A percentile compares a stretch with the other conserved stretches of the same genome.
Evolutionary conservation across 116 monocot genomes (phyloP).

Genomic region (Cymodocea nodosa): DNA sequence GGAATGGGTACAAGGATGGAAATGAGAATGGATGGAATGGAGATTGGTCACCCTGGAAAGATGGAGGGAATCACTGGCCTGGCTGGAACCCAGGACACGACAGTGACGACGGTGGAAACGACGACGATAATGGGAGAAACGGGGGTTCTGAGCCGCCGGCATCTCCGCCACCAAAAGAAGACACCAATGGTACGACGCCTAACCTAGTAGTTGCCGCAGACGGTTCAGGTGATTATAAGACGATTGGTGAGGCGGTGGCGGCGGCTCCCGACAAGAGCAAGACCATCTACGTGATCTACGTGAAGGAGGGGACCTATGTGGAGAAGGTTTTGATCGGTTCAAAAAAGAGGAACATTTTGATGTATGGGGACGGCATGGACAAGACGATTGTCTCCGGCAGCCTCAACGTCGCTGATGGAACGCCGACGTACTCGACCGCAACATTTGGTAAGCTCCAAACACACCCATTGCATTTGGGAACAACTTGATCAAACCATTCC

Average conservation of each 20-base stretch:
- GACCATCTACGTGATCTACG: conserved; percentile 23
- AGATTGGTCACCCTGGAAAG: no score
- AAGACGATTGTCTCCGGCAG: conserved; percentile 25
- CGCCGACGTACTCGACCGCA: conserved; percentile 27
- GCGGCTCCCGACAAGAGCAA: conserved; percentile 16
- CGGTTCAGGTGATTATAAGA: conserved; percentile 22
- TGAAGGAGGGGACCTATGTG: conserved; percentile 30
- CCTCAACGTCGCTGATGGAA: conserved; percentile 31
- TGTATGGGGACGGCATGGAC: conserved; percentile 34
- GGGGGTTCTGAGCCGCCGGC: no score
- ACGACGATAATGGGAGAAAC: no score
- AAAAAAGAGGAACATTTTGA: conserved; percentile 27
- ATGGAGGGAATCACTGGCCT: no score
- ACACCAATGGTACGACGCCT: neutral
- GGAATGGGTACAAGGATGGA: neutral
- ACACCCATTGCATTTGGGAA: neutral
- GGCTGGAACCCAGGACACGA: no score
- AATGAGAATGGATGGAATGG: neutral
- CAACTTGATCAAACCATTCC: no score
- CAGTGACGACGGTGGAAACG: no score
- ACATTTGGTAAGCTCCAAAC: conserved; percentile 22
- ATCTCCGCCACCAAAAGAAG: no score
- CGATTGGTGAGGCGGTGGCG: conserved; percentile 20
- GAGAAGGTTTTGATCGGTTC: conserved; percentile 23
- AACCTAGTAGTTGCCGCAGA: conserved; percentile 23